Evolutionary conservation across 2,329 filamentous ascomycete genomes (phyloP).

Genomic region (Metarhizium album): DNA sequence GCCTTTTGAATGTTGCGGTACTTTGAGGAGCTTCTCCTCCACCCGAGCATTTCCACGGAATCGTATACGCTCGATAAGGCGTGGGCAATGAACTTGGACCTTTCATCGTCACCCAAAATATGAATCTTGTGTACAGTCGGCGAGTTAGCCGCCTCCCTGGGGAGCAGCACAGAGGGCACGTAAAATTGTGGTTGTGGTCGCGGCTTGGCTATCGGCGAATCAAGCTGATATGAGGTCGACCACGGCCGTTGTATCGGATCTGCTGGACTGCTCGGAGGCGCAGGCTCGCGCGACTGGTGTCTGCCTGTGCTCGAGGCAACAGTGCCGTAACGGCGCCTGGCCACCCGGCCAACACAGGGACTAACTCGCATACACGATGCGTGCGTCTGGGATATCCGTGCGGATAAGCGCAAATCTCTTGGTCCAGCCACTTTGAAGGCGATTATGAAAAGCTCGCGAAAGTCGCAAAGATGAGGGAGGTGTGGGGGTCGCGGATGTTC

Average conservation of each 20-base stretch:
- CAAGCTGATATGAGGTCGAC: conserved; percentile 10
- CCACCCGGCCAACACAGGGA: conserved; percentile 24
- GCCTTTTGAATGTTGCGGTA: conserved; percentile 21
- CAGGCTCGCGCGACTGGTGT: conserved; percentile 13
- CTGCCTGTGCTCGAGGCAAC: conserved; percentile 13
- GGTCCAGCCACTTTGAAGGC: conserved; percentile 23
- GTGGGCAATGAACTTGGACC: conserved; percentile 30
- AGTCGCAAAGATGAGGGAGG: not conserved
- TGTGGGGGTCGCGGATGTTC: not conserved
- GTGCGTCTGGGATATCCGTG: conserved; percentile 28
- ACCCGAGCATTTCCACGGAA: conserved; percentile 25
- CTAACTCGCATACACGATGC: conserved; percentile 31
- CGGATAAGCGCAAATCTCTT: conserved; percentile 31
- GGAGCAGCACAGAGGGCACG: conserved; percentile 26
- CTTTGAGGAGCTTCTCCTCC: conserved; percentile 15
- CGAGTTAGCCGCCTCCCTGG: conserved; percentile 20
- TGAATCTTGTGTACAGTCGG: conserved; percentile 28
- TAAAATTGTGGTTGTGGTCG: conserved; percentile 16
- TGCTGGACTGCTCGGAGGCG: conserved; percentile 12
- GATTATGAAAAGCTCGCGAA: conserved; percentile 6
- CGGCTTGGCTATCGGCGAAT: conserved; percentile 4
- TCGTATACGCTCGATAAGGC: conserved; percentile 30
- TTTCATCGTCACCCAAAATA: conserved; percentile 30
- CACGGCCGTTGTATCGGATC: conserved; percentile 13
- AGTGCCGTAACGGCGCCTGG: conserved; percentile 23